These are phyloP conservation scores for Lasiodiplodia sp. DNA, from an alignment of 2,329 filamentous ascomycete species.

Conservation along the genomic window DNA sequence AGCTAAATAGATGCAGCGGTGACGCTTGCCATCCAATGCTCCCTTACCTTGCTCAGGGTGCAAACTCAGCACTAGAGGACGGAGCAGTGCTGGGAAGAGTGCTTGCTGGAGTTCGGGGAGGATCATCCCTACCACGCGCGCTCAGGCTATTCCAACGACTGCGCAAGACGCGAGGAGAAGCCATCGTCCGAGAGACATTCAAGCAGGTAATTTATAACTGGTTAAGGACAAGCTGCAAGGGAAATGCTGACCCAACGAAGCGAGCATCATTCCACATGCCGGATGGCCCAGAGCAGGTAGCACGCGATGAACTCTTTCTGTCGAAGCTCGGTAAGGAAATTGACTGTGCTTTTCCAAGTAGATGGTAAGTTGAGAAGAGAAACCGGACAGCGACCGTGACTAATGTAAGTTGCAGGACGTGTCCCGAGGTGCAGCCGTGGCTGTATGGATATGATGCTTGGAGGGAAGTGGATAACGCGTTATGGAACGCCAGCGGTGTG, in stretches of 20 bases:
- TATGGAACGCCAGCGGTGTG: constrained; percentile 7
- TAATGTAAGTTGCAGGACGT: constrained; percentile 34
- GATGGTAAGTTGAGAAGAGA: constrained; percentile 53
- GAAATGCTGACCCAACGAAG: constrained; percentile 31
- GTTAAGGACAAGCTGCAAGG: neutral
- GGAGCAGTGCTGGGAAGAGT: constrained; percentile 69
- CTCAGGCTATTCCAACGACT: constrained; percentile 55
- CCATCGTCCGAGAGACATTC: constrained; percentile 69
- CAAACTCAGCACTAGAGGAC: constrained; percentile 73
- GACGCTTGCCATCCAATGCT: constrained; percentile 47
- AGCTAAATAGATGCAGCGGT: constrained; percentile 34
- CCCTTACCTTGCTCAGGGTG: constrained; percentile 53
- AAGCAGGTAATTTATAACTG: constrained; percentile 43
- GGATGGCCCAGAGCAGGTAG: constrained; percentile 64
- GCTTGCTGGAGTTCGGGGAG: constrained; percentile 42
- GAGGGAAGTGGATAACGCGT: constrained; percentile 38
- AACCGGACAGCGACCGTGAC: neutral
- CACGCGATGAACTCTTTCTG: constrained; percentile 64
- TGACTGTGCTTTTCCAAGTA: constrained; percentile 65
- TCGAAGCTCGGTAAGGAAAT: constrained; percentile 62
- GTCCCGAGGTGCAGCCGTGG: constrained; percentile 46
- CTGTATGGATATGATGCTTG: constrained; percentile 46
- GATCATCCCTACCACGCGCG: constrained; percentile 30
- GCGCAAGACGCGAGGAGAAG: constrained; percentile 58
- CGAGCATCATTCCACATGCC: constrained; percentile 52